phyloP scores from a whole-genome alignment of 2,329 filamentous ascomycete species.

The Botryotinia globosa region DNA sequence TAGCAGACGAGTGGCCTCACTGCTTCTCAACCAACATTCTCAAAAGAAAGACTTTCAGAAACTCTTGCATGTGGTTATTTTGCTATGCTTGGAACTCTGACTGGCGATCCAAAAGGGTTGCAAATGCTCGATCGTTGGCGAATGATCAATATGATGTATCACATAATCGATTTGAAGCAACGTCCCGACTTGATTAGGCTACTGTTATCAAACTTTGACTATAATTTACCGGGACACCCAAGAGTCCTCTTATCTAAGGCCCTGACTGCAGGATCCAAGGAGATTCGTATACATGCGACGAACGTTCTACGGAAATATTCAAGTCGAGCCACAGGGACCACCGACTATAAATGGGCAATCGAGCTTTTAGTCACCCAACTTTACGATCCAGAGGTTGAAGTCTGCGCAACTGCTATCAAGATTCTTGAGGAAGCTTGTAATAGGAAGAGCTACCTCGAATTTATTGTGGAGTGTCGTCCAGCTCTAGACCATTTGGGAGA shows the following conservation, averaged over 20 bases:
- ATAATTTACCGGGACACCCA: slow-evolving; percentile 81
- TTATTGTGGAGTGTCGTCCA: slow-evolving; percentile 92
- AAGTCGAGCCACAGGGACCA: slow-evolving; percentile 52
- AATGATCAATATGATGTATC: slow-evolving; percentile 99
- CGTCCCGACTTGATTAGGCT: slow-evolving; percentile 89
- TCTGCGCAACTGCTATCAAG: slow-evolving; percentile 93
- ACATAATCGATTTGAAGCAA: slow-evolving; percentile 88
- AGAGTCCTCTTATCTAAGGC: slow-evolving; percentile 91
- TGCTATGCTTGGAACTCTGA: slow-evolving; percentile 83
- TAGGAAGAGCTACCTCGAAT: slow-evolving; percentile 84
- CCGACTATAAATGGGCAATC: slow-evolving; percentile 92
- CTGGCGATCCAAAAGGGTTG: slow-evolving; percentile 76
- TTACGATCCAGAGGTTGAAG: slow-evolving; percentile 95
- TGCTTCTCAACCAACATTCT: slow-evolving; percentile 85
- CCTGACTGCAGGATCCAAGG: slow-evolving; percentile 84
- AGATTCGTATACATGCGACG: slow-evolving; percentile 87
- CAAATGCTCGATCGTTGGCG: slow-evolving; percentile 93
- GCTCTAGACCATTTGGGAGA: slow-evolving; percentile 94
- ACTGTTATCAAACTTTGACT: slow-evolving; percentile 88
- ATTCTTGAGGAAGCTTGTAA: slow-evolving; percentile 98
- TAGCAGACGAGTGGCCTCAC: slow-evolving; percentile 66
- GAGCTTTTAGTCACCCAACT: slow-evolving; percentile 95
- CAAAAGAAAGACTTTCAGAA: slow-evolving; percentile 76
- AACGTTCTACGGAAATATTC: slow-evolving; percentile 86
- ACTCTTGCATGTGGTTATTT: slow-evolving; percentile 93